Conservation (phyloP, 768 basidiomycete genomes). For the Neoboletus brunneissimus region DNA sequence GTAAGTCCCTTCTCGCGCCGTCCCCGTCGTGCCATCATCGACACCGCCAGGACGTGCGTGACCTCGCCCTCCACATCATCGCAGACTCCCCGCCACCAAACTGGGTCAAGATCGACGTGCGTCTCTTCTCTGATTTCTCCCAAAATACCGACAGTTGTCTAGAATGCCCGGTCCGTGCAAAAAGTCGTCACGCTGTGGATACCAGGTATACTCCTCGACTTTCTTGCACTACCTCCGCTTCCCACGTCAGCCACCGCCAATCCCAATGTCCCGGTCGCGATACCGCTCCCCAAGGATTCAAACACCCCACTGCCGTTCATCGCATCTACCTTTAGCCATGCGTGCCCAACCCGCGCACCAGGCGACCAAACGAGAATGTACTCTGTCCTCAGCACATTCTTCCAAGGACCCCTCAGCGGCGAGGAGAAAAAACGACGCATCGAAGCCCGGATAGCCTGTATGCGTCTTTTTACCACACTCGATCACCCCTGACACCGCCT, state of each 20-base stretch:
- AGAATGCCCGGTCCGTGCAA: conserved; percentile 74
- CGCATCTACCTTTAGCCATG: conserved; percentile 83
- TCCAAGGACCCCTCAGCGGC: conserved; percentile 73
- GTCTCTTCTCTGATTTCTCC: conserved; percentile 11
- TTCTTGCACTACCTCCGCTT: conserved; percentile 68
- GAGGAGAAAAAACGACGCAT: conserved; percentile 75
- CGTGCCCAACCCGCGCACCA: conserved; percentile 89
- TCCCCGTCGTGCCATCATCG: not conserved
- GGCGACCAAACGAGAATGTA: conserved; percentile 86
- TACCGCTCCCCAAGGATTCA: conserved; percentile 36
- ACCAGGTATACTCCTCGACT: conserved; percentile 78
- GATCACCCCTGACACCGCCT: conserved; percentile 6
- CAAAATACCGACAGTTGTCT: conserved; percentile 2
- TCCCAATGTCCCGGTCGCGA: conserved; percentile 52
- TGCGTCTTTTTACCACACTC: not conserved
- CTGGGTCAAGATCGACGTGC: conserved; percentile 84
- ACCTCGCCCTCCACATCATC: conserved; percentile 76
- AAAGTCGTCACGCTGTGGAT: conserved; percentile 79
- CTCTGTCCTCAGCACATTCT: conserved; percentile 78
- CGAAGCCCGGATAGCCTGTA: conserved; percentile 41
- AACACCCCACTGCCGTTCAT: conserved; percentile 58
- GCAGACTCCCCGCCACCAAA: conserved; percentile 81
- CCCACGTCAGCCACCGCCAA: conserved; percentile 66
- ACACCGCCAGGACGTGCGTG: conserved; percentile 72
- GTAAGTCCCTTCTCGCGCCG: conserved; percentile 40